Conservation (phyloP, 495 filamentous ascomycete species). For the Collariella sp. region DNA sequence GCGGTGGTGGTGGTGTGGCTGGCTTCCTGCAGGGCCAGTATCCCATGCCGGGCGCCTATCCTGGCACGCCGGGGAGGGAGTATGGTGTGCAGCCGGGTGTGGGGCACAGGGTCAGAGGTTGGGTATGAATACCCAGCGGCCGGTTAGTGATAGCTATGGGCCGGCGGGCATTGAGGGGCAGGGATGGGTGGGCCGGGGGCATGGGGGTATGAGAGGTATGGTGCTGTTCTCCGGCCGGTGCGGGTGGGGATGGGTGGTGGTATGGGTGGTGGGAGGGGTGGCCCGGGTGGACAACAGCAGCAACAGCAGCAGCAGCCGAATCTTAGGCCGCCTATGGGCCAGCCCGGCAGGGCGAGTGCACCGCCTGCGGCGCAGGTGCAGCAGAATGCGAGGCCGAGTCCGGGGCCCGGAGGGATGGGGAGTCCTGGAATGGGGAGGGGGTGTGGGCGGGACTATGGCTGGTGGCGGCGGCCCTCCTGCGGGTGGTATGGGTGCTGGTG, state of each 20-base stretch:
- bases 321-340: background rate
- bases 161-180: conserved; percentile 2
- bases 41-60: too few relatives aligned
- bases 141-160: conserved; percentile 22
- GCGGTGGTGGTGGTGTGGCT: too few relatives aligned
- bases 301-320: background rate
- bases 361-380: conserved; percentile 22
- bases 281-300: too few relatives aligned
- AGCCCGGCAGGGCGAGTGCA: conserved; percentile 22
- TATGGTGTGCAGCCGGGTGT: conserved; percentile 2
- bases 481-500: too few relatives aligned
- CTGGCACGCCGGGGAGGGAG: conserved; percentile 3
- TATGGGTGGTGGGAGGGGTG: conserved; percentile 10
- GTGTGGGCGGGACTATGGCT: background rate
- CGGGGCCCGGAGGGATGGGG: background rate
- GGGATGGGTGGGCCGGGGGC: too few relatives aligned
- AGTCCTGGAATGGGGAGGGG: too few relatives aligned
- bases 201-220: conserved; percentile 13
- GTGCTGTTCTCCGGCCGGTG: conserved; percentile 11
- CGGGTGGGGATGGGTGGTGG: background rate
- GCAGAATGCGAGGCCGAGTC: conserved; percentile 10
- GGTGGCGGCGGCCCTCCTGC: conserved; percentile 3
- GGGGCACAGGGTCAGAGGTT: conserved; percentile 3
- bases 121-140: conserved; percentile 15
- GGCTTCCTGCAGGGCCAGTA: conserved; percentile 11